A percentile compares a stretch with the other conserved stretches of the same genome.
These are phyloP conservation scores for Moricandia moricandioides DNA, from an alignment of 345 rosid genomes.

Conservation along the genomic window DNA sequence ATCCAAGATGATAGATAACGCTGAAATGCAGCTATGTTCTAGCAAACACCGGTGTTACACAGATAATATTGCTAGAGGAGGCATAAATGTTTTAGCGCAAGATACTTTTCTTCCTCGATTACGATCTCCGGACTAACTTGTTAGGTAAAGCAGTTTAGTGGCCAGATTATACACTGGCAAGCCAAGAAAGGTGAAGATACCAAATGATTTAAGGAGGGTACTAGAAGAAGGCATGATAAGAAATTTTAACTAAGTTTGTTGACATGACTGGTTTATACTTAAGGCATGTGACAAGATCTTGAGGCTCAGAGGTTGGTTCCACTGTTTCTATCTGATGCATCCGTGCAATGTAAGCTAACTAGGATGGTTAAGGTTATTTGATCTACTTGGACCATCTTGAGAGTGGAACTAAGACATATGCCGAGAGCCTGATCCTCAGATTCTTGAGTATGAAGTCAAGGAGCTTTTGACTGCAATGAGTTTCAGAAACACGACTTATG, in stretches of 20 bases:
- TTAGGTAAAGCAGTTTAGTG: not conserved
- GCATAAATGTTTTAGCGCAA: not conserved
- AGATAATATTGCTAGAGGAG: not conserved
- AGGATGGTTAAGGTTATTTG: not conserved
- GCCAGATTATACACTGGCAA: not conserved
- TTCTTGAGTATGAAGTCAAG: not conserved
- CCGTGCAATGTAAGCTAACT: not conserved
- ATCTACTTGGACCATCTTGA: not conserved
- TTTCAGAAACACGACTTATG: not conserved
- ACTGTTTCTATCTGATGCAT: not conserved
- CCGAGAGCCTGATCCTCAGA: not conserved
- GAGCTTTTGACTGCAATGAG: not conserved
- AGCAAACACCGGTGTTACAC: not conserved
- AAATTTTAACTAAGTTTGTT: not conserved
- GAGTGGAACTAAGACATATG: slow-evolving; percentile 8
- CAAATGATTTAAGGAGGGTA: not conserved
- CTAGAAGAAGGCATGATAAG: not conserved
- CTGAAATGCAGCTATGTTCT: not conserved
- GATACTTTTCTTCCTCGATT: not conserved
- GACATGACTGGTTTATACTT: not conserved
- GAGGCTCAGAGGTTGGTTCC: slow-evolving; percentile 2
- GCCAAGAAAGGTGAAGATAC: not conserved
- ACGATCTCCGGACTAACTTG: not conserved
- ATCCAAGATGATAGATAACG: not conserved
- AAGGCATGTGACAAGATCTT: not conserved